Conservation (phyloP, 225 moss, liverwort and hornwort species). For the Ulota crispa region DNA sequence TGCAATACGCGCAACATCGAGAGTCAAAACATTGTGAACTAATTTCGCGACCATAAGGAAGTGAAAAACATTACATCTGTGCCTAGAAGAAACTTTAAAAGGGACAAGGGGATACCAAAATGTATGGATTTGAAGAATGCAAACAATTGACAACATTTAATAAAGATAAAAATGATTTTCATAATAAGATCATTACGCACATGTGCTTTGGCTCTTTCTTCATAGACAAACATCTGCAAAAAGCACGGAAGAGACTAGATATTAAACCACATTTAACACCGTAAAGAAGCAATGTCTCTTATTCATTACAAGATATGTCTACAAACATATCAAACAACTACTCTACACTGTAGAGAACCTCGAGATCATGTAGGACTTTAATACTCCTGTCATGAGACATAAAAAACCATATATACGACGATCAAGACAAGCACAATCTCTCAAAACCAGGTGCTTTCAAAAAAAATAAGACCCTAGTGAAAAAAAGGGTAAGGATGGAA, state of each 20-base stretch:
- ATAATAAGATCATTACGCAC: slow-evolving; percentile 36
- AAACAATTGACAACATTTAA: slow-evolving; percentile 13
- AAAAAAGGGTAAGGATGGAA: slow-evolving; percentile 19
- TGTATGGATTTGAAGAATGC: neutral
- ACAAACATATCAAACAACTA: slow-evolving; percentile 12
- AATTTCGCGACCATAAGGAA: slow-evolving; percentile 9
- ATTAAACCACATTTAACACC: neutral
- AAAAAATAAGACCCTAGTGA: slow-evolving; percentile 2
- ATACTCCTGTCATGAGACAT: neutral
- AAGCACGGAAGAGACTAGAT: slow-evolving; percentile 13
- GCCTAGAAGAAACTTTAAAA: neutral
- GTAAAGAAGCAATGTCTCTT: neutral
- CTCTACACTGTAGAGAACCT: slow-evolving; percentile 1
- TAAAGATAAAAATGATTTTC: neutral
- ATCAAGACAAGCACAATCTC: slow-evolving; percentile 4
- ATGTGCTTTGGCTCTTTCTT: slow-evolving; percentile 69
- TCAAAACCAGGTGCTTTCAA: slow-evolving; percentile 9
- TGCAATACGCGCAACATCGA: slow-evolving; percentile 24
- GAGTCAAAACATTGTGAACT: slow-evolving; percentile 22
- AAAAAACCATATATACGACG: neutral
- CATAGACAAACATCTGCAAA: slow-evolving; percentile 46
- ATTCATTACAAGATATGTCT: neutral
- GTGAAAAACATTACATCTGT: neutral
- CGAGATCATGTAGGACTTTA: slow-evolving; percentile 9
- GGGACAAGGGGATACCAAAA: neutral